Conservation (phyloP, 345 rosid genomes). For the Acer yangbiense region DNA sequence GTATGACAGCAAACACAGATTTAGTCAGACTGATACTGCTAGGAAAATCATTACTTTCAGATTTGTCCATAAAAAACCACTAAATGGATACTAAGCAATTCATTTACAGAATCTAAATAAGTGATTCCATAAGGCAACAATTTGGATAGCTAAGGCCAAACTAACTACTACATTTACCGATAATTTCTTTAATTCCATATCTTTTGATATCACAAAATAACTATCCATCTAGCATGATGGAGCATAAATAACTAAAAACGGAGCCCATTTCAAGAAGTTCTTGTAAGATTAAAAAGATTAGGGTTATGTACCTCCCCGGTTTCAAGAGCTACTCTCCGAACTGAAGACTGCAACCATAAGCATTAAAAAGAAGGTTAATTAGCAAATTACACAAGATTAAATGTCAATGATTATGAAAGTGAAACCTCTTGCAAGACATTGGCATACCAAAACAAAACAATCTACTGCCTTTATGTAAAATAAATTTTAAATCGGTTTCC, state of each 20-base stretch:
- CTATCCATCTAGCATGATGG: background rate
- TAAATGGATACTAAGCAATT: background rate
- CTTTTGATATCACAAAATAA: background rate
- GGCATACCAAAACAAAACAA: background rate
- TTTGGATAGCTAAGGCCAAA: background rate
- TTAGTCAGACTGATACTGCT: background rate
- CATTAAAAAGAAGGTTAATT: constrained; percentile 7
- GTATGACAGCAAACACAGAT: constrained; percentile 16
- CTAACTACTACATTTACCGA: background rate
- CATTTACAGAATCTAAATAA: background rate
- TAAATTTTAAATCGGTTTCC: background rate
- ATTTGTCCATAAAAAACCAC: background rate
- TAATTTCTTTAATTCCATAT: background rate
- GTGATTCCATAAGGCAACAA: background rate
- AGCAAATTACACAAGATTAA: background rate
- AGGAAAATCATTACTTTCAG: background rate
- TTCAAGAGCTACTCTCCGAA: constrained; percentile 69
- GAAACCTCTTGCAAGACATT: background rate
- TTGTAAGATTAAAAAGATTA: background rate
- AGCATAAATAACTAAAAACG: background rate
- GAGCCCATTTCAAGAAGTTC: background rate
- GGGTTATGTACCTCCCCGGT: constrained; percentile 70
- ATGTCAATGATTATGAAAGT: background rate
- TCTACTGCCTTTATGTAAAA: background rate
- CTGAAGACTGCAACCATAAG: constrained; percentile 66